A percentile compares a stretch with the other conserved stretches of the same genome.
These are phyloP conservation scores for Eucalyptus pumila DNA, from an alignment of 345 rosid genomes.

Conservation along the genomic window DNA sequence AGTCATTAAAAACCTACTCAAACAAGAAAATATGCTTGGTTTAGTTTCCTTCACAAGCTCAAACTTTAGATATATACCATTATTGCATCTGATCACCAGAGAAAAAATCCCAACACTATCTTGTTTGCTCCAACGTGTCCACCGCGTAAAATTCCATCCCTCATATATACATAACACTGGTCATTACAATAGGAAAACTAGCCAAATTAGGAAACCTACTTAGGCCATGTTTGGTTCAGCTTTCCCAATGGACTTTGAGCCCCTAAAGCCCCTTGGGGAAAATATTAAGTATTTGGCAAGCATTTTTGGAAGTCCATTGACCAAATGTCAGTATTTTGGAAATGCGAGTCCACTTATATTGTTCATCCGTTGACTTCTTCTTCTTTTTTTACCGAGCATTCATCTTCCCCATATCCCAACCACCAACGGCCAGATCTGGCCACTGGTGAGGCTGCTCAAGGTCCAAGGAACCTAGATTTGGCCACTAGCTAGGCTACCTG, in stretches of 20 bases:
- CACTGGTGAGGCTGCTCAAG: rapidly evolving
- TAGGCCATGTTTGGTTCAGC: rapidly evolving
- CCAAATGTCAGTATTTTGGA: too few species aligned
- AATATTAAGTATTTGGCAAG: too few species aligned
- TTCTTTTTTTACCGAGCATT: too few species aligned
- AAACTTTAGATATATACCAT: neutral
- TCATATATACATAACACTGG: neutral
- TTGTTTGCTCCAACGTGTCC: neutral
- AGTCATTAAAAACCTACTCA: too few species aligned
- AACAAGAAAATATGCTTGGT: neutral
- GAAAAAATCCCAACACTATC: neutral
- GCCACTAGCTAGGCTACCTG: rapidly evolving
- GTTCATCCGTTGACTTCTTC: rapidly evolving
- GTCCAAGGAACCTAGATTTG: too few species aligned
- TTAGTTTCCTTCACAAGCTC: neutral
- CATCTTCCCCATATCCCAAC: too few species aligned
- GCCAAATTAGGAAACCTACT: neutral
- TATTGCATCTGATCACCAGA: too few species aligned
- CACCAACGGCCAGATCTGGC: rapidly evolving
- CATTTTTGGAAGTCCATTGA: too few species aligned
- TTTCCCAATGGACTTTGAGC: too few species aligned
- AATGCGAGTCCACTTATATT: rapidly evolving
- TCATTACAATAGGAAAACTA: neutral
- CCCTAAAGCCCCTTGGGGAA: rapidly evolving
- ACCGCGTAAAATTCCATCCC: neutral